A percentile compares a stretch with the other conserved stretches of the same genome.
These are phyloP conservation scores for Pyrenula aspistea DNA, from an alignment of 495 filamentous ascomycete species.

Conservation along the genomic window DNA sequence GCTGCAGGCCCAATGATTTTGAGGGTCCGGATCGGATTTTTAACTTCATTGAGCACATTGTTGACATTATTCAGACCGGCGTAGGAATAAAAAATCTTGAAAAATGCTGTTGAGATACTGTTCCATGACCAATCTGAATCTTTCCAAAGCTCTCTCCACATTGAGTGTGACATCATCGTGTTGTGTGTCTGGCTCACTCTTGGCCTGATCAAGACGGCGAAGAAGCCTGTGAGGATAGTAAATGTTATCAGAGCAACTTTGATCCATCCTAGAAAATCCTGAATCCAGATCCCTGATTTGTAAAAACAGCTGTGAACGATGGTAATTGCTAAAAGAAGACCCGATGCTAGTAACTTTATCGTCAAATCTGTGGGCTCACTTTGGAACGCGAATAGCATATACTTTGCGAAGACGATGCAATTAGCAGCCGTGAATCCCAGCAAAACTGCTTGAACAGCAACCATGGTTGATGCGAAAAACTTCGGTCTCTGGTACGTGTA, in stretches of 20 bases:
- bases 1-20: conserved; percentile 51
- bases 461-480: conserved; percentile 55
- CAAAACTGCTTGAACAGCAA: conserved; percentile 55
- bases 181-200: conserved; percentile 15
- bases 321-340: conserved; percentile 23
- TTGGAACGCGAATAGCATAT: conserved; percentile 28
- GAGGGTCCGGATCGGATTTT: conserved; percentile 54
- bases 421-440: conserved; percentile 52
- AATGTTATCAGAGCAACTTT: conserved; percentile 34
- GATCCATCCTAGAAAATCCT: conserved; percentile 33
- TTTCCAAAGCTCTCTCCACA: conserved; percentile 28
- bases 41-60: conserved; percentile 68
- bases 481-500: conserved; percentile 57
- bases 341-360: conserved; percentile 23
- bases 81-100: conserved; percentile 67
- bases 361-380: conserved; percentile 21
- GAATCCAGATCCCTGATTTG: conserved; percentile 27
- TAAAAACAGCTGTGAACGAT: conserved; percentile 27
- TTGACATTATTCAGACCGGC: conserved; percentile 56
- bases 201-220: conserved; percentile 23
- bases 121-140: conserved; percentile 35
- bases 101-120: conserved; percentile 48
- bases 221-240: conserved; percentile 30
- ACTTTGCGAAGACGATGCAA: conserved; percentile 32
- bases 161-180: conserved; percentile 17